Percentiles rank a stretch among this genome's conserved stretches.
These are phyloP conservation scores for Gossypium gossypioides DNA, from an alignment of 441 rosid species.

Conservation along the genomic window DNA sequence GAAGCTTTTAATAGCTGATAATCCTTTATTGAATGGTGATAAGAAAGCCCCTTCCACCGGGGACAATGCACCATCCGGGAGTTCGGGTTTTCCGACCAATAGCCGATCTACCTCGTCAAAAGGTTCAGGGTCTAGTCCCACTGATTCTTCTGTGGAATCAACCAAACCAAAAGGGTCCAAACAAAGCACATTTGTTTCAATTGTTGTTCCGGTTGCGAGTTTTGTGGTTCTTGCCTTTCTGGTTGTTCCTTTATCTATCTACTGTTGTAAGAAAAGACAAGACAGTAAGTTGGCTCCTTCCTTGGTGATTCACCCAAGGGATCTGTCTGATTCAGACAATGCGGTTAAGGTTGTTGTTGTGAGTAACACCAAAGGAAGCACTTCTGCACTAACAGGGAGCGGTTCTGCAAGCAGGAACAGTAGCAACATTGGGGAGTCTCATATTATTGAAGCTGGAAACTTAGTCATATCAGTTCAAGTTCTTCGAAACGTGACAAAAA, in stretches of 20 bases:
- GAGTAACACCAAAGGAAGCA: conserved; percentile 33
- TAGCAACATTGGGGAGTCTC: conserved; percentile 43
- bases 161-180: conserved; percentile 20
- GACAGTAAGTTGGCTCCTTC: conserved; percentile 26
- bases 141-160: conserved; percentile 20
- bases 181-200: conserved; percentile 25
- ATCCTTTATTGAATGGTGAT: conserved; percentile 27
- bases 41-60: conserved; percentile 21
- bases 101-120: conserved; percentile 13
- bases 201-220: conserved; percentile 43
- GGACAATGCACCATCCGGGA: conserved; percentile 20
- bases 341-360: conserved; percentile 51
- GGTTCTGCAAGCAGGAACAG: conserved; percentile 40
- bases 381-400: conserved; percentile 35
- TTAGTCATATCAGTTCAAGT: conserved; percentile 64
- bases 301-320: conserved; percentile 58
- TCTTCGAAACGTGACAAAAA: conserved; percentile 53
- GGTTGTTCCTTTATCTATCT: conserved; percentile 35
- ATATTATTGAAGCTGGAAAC: conserved; percentile 60
- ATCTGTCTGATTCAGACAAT: conserved; percentile 47
- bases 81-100: conserved; percentile 15
- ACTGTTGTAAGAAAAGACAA: conserved; percentile 36
- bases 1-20: conserved; percentile 26
- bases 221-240: conserved; percentile 30
- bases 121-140: conserved; percentile 18